Evolutionary conservation across 371 early-diverging fungal species (phyloP), one percentile per base, ranked within the genome.

Genomic region (Mucor lusitanicus): DNA sequence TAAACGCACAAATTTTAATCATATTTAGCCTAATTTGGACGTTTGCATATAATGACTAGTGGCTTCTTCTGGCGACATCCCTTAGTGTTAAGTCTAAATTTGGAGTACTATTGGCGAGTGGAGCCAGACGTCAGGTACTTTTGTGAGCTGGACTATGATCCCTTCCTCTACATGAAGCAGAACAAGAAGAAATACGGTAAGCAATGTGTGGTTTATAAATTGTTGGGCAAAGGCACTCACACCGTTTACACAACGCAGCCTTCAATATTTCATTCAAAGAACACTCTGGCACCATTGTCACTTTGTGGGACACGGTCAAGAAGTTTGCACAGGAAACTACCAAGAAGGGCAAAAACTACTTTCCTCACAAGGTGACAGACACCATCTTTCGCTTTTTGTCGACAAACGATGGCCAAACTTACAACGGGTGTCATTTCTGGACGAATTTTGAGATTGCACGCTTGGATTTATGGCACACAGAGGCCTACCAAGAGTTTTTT

Each of bases 361-460:
- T 76, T 39, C 60, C 70, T 9, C 58, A 68, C 50, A 37, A 25
- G 0, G 68, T 65, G 1, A 65, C 48, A 35, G 71, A 76, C 7
- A 76, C 67, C 21, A 63, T 76, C 9, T 65, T 71, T 73, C 67
- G 57, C 9, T 74, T 71, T 65, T 46, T 76, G 15, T 61, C 69
- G n/a, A 63, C 73, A 6, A 60, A 74, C 30, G 55, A 66, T n/a
- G 83, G 77, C 15, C 56, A 59, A 4, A 17, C 27, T 0, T 89
- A 89, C 65, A 89, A 87, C 58, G 76, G 85, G 27, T 94, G 94
- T 69, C 95, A 95, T 70, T 96, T 95, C 63, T 95, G 96, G 95
- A 86, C 83, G 23, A 96, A 96, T 58, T 96, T 96, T 78, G 97
- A 96, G 77, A 96, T 97, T 67, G 97, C 87, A n/a, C 82, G 86